These are phyloP conservation scores for Acanthochlamys bracteata DNA, from an alignment of 106 monocot species.

Conservation along the genomic window DNA sequence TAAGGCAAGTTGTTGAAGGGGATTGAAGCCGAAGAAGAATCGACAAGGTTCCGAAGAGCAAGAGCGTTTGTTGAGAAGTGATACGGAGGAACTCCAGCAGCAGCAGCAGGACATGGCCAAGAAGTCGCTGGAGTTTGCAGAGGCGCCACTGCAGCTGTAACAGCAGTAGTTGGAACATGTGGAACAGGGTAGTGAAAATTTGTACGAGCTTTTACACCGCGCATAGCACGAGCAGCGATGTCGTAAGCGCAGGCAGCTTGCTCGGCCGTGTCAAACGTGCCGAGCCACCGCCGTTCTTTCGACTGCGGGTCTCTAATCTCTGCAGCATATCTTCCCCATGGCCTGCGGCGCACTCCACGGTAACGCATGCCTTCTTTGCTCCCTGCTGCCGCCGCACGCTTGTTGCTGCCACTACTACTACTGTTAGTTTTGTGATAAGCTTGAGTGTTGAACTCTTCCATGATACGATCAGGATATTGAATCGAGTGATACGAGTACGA, in stretches of 20 bases:
- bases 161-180: neutral
- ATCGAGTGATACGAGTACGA: neutral
- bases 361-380: constrained; percentile 27
- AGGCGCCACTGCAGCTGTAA: neutral
- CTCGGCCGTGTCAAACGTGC: constrained; percentile 76
- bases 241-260: constrained; percentile 82
- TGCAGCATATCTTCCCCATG: constrained; percentile 47
- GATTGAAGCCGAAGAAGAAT: neutral
- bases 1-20: constrained; percentile 5
- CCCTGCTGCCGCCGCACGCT: neutral
- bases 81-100: neutral
- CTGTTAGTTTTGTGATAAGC: neutral
- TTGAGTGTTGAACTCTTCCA: constrained; percentile 14
- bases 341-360: constrained; percentile 51
- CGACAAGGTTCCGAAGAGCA: constrained; percentile 11
- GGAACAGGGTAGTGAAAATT: constrained; percentile 42
- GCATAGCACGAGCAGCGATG: constrained; percentile 69
- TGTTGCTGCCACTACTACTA: neutral
- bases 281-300: constrained; percentile 73
- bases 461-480: neutral
- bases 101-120: neutral
- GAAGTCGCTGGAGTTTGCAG: neutral
- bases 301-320: constrained; percentile 52
- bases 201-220: constrained; percentile 68
- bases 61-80: constrained; percentile 11